Conservation (phyloP, 495 filamentous ascomycete genomes). For the Lasiosphaeris hirsuta region DNA sequence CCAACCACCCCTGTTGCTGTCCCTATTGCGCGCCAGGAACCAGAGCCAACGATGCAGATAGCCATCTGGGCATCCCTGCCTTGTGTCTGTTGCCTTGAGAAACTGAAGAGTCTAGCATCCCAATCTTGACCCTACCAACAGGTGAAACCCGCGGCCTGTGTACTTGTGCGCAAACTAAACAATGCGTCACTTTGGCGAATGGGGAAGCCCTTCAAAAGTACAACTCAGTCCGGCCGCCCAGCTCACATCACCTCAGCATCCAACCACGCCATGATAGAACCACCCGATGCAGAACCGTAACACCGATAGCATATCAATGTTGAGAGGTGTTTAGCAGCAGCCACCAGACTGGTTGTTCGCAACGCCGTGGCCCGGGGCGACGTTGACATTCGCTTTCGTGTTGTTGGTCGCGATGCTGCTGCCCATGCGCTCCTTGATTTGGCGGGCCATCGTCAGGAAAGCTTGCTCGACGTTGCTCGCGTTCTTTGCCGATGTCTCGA, state of each 20-base stretch:
- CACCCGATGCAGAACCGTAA: constrained; percentile 30
- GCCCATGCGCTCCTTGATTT: constrained; percentile 99
- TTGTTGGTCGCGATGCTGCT: constrained; percentile 90
- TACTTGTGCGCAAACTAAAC: neutral
- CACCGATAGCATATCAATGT: constrained; percentile 20
- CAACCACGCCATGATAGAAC: constrained; percentile 22
- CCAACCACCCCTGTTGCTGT: constrained; percentile 13
- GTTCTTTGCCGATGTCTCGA: constrained; percentile 99
- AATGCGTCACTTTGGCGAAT: neutral
- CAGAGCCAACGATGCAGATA: neutral
- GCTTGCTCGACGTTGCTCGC: constrained; percentile 99
- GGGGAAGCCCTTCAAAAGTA: constrained; percentile 1
- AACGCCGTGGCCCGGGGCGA: constrained; percentile 89
- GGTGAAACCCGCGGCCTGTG: neutral
- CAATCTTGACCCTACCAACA: constrained; percentile 2
- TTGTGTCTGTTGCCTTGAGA: neutral
- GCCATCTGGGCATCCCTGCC: neutral
- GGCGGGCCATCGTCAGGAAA: constrained; percentile 99
- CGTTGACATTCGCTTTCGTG: constrained; percentile 97
- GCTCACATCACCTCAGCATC: constrained; percentile 19
- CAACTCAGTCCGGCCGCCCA: constrained; percentile 15
- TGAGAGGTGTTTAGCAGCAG: constrained; percentile 74
- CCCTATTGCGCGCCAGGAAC: constrained; percentile 2
- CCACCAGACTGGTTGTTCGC: constrained; percentile 84
- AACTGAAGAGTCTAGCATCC: constrained; percentile 3